Base-by-base conservation (phyloP, 305 asterid species). In the Ilex paraguariensis region DNA sequence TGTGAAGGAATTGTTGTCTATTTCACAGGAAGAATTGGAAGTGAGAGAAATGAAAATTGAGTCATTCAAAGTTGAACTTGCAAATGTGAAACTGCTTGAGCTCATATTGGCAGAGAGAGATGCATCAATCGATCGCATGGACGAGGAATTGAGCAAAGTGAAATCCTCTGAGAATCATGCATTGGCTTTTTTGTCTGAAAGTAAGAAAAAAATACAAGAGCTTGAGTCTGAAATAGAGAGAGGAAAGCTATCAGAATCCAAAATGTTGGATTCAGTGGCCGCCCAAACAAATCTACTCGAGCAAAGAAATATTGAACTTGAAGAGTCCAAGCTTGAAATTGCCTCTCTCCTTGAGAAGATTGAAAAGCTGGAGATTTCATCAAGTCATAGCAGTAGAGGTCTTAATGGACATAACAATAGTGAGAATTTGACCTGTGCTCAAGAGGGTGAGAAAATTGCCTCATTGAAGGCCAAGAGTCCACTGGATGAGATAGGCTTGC, bases 241-340 rank as follows among this genome's bases (percentile, higher is more conserved):
- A 63, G 69, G 68, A 30, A 76, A 67, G 65, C 32, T 59, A 3
- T 62, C 75, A 0, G 91, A 83, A 62, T 77, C 83, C 3, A 76
- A 46, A 21, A 59, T 59, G 14, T 60, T 13, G n/a, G 51, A 49
- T 33, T 51, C 65, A 42, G 16, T 59, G 15, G 60, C 21, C 13
- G 56, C 36, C 3, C 78, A 72, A 62, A 70, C 68, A 9, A 71
- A 71, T 32, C 75, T 77, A 66, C 75, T 82, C 3, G 88, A 81
- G 70, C 66, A 65, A 17, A 70, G 77, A 4, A 73, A 76, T 74
- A 65, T 68, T 54, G 84, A 85, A 49, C 73, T 78, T 3, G 84
- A 82, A 62, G 85, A 87, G 72, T 73, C 90, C 0, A 90, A 75
- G 72, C 39, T 57, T 8, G 83, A 21, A 21, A 21, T 21, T 21